A percentile compares a stretch with the other conserved stretches of the same genome.
Conservation (phyloP, 129 eudicot species). For the Deinandra increscens region DNA sequence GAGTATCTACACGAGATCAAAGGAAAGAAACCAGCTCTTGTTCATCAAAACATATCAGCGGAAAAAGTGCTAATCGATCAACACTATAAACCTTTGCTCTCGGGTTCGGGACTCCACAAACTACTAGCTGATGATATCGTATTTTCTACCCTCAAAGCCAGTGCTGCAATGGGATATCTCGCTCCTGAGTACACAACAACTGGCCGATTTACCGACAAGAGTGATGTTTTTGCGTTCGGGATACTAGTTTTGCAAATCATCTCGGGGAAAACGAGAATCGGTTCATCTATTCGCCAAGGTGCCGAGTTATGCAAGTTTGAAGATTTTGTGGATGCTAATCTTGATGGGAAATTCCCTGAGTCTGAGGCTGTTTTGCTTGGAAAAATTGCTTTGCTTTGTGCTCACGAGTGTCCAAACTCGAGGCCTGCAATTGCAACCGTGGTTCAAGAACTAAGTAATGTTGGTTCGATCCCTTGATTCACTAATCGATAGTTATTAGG, state of each 20-base stretch:
- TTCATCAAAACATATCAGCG: conserved; percentile 83
- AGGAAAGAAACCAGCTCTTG: conserved; percentile 58
- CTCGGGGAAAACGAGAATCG: conserved; percentile 60
- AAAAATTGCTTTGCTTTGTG: conserved; percentile 75
- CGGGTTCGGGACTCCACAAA: conserved; percentile 82
- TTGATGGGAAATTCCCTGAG: conserved; percentile 58
- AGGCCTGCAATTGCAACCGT: conserved; percentile 60
- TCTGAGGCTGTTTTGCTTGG: conserved; percentile 65
- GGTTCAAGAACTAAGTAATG: conserved; percentile 51
- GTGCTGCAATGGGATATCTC: conserved; percentile 97
- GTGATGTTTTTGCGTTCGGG: conserved; percentile 85
- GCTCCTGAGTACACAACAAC: conserved; percentile 97
- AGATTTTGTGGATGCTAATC: conserved; percentile 72
- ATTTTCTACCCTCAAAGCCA: conserved; percentile 74
- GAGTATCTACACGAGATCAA: conserved; percentile 61
- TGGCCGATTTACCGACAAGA: conserved; percentile 81
- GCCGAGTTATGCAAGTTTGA: conserved; percentile 64
- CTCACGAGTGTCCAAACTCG: conserved; percentile 55
- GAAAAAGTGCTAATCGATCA: conserved; percentile 83
- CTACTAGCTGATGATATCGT: conserved; percentile 81
- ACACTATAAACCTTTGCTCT: conserved; percentile 58
- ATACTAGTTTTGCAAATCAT: conserved; percentile 70
- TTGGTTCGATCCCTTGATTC: conserved; percentile 26
- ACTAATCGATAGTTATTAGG: conserved; percentile 17
- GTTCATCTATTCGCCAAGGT: conserved; percentile 50